These are phyloP conservation scores for Xeromyces bisporus DNA, from an alignment of 495 filamentous ascomycete species.

Conservation along the genomic window DNA sequence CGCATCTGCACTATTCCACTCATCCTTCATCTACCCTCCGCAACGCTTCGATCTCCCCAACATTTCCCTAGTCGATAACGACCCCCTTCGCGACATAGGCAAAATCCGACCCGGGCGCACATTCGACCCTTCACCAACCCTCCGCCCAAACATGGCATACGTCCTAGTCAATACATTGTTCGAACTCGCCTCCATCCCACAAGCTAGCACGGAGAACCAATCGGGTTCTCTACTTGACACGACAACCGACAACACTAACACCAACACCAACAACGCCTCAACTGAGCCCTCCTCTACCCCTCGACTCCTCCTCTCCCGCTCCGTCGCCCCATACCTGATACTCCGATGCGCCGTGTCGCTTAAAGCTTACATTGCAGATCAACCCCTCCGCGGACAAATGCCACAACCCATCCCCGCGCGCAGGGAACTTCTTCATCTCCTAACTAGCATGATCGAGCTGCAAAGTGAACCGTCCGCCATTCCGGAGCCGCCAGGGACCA, in stretches of 20 bases:
- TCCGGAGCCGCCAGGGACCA: conserved; percentile 35
- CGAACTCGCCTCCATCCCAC: conserved; percentile 41
- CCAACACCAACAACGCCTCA: conserved; percentile 1
- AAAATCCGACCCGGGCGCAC: conserved; percentile 52
- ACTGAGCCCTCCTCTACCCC: conserved; percentile 6
- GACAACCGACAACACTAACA: conserved; percentile 11
- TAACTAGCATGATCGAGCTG: conserved; percentile 46
- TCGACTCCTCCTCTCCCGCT: conserved; percentile 48
- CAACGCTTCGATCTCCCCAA: conserved; percentile 44
- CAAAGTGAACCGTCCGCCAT: conserved; percentile 56
- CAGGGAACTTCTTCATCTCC: conserved; percentile 55
- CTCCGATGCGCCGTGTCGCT: conserved; percentile 64
- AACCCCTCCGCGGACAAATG: conserved; percentile 80
- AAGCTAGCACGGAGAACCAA: neutral
- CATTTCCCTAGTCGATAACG: conserved; percentile 26
- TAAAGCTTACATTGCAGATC: conserved; percentile 73
- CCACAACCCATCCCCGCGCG: conserved; percentile 74
- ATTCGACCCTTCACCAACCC: conserved; percentile 43
- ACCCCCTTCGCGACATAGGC: conserved; percentile 45
- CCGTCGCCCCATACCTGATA: conserved; percentile 69
- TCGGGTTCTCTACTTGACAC: neutral
- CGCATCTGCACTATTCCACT: conserved; percentile 58
- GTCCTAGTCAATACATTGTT: conserved; percentile 69
- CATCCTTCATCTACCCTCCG: conserved; percentile 62
- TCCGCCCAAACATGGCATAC: conserved; percentile 58